Evolutionary conservation across 805 yeast genomes (phyloP), one percentile per base, ranked within the genome.

Genomic region (Sungouiozyma intestinalis): DNA sequence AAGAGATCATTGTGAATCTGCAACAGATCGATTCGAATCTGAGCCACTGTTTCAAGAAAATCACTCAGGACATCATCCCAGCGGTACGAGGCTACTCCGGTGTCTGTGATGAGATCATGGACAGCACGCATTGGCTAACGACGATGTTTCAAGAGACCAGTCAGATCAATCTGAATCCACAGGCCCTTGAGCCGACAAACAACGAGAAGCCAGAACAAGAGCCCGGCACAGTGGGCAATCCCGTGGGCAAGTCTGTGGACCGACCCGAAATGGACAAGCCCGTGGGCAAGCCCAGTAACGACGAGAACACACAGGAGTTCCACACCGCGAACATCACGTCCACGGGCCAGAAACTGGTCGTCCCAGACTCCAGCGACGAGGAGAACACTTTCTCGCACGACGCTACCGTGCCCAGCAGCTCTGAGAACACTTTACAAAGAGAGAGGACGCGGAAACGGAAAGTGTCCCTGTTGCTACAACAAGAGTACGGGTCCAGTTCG

Each of bases 21-120:
- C 95, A 85, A 58, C 80, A 79, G 38, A 83, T 87, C 18, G 95
- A 86, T 62, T 72, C 77, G 38, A 81, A 85, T 53, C 69, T 86
- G 39, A 73, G 81, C 11, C 67, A 72, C 36, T 76, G 88, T 16
- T 85, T 82, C 56, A 71, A 77, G 37, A 71, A 79, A 29, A 76
- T 87, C 19, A 77, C 77, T 38, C 81, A 81, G 46, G 71, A 72
- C 35, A 70, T 86, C 24, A 67, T 84, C 27, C 95, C 95, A 2
- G 67, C 75, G 11, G 71, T 86, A 17, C 72, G 75, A 47, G 66
- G 69, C 36, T 85, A 83, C 53, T 74, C 81, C 16, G 53, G 56
- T 13, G 73, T 74, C 34, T 76, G 85, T 13, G 72, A 68, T 35
- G 67, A 73, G 27, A 76, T 84, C 3, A 78, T 86, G 81, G 63